Percentiles rank a stretch among this genome's conserved stretches.
Conservation (phyloP, 2,329 filamentous ascomycete genomes). For the Colletotrichum sp. region DNA sequence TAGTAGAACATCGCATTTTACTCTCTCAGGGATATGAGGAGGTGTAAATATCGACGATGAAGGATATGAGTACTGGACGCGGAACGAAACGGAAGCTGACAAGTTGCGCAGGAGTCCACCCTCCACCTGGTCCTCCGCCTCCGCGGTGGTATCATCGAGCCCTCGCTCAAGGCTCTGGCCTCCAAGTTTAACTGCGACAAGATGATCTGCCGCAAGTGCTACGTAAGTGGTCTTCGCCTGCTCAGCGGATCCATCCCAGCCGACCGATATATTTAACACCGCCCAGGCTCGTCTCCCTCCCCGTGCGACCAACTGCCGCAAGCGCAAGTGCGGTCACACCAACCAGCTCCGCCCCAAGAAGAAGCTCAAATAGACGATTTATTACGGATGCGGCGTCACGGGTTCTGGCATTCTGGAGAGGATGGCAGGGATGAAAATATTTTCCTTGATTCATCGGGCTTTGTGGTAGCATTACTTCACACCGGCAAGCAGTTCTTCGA, state of each 20-base stretch:
- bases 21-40: not conserved
- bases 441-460: slow-evolving; percentile 40
- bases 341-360: slow-evolving; percentile 99
- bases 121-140: slow-evolving; percentile 98
- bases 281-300: slow-evolving; percentile 81
- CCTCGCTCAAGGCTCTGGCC: slow-evolving; percentile 96
- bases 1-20: slow-evolving; percentile 38
- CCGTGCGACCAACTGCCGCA: slow-evolving; percentile 99
- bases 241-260: not conserved
- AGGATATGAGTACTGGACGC: not conserved
- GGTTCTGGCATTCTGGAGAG: slow-evolving; percentile 31
- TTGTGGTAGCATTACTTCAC: slow-evolving; percentile 41
- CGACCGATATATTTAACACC: not conserved
- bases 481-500: slow-evolving; percentile 21
- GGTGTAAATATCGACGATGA: not conserved
- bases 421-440: slow-evolving; percentile 26
- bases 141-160: slow-evolving; percentile 99
- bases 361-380: slow-evolving; percentile 84
- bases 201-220: slow-evolving; percentile 99
- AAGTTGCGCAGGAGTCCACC: slow-evolving; percentile 80
- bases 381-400: slow-evolving; percentile 50
- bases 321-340: slow-evolving; percentile 99
- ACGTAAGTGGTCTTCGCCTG: slow-evolving; percentile 66
- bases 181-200: slow-evolving; percentile 99
- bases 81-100: slow-evolving; percentile 2